phyloP scores from a whole-genome alignment of 2,329 filamentous ascomycete species.

The Claviceps arundinis region DNA sequence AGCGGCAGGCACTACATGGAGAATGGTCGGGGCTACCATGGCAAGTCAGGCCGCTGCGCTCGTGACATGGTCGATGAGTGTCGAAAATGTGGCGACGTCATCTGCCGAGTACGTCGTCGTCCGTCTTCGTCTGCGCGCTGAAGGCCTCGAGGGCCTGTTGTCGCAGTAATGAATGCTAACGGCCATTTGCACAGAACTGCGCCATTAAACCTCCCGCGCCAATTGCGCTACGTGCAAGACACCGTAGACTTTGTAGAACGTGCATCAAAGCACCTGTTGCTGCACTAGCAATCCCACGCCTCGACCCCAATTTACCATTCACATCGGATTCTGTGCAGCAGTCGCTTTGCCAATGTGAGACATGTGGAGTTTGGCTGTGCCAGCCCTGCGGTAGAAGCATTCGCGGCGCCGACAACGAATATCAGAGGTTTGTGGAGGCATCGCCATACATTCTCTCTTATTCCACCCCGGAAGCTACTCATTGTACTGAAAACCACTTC shows the following conservation, averaged over 20 bases:
- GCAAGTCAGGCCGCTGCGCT: conserved; percentile 68
- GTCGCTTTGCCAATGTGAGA: conserved; percentile 38
- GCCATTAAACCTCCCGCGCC: conserved; percentile 67
- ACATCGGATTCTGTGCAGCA: conserved; percentile 42
- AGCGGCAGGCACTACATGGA: conserved; percentile 48
- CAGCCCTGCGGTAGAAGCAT: conserved; percentile 68
- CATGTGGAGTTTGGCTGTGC: conserved; percentile 66
- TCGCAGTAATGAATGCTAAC: conserved; percentile 2
- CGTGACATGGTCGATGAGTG: conserved; percentile 79
- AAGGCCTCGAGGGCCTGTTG: not conserved
- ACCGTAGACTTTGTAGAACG: conserved; percentile 66
- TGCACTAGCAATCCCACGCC: conserved; percentile 31
- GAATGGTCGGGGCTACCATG: conserved; percentile 38
- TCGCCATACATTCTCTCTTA: not conserved
- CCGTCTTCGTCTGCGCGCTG: not conserved
- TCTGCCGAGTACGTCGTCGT: conserved; percentile 59
- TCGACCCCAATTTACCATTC: conserved; percentile 33
- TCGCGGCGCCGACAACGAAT: conserved; percentile 43
- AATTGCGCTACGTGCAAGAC: conserved; percentile 54
- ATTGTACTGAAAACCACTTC: not conserved
- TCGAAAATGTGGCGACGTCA: conserved; percentile 58
- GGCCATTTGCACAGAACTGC: conserved; percentile 56
- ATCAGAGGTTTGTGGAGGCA: conserved; percentile 33
- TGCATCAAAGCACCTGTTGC: conserved; percentile 62
- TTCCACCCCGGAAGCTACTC: not conserved